Conservation (phyloP, 495 filamentous ascomycete species). For the Acidomyces sp. region DNA sequence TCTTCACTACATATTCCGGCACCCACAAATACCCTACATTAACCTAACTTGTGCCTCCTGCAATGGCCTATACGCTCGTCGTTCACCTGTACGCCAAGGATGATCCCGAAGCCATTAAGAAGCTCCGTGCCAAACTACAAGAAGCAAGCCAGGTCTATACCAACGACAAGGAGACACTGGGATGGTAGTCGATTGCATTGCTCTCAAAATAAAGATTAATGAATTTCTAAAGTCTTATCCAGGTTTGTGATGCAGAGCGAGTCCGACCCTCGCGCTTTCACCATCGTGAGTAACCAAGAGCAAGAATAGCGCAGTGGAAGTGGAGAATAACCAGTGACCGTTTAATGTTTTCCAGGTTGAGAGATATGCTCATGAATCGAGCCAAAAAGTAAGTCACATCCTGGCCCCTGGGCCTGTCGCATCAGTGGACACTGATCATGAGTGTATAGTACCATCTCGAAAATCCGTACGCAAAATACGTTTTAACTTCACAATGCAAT, state of each 20-base stretch:
- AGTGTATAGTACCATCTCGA: slow-evolving; percentile 18
- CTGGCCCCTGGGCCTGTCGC: too few species aligned
- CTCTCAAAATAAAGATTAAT: neutral
- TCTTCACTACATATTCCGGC: too few species aligned
- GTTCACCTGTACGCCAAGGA: slow-evolving; percentile 53
- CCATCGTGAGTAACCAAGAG: slow-evolving; percentile 35
- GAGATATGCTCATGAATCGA: slow-evolving; percentile 45
- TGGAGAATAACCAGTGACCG: neutral
- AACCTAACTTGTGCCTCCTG: too few species aligned
- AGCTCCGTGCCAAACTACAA: slow-evolving; percentile 52
- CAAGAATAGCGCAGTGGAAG: neutral
- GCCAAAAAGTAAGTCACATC: slow-evolving; percentile 18
- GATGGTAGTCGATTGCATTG: slow-evolving; percentile 40
- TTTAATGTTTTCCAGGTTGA: slow-evolving; percentile 29
- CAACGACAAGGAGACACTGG: slow-evolving; percentile 52
- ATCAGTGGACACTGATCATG: neutral
- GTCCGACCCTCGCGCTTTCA: slow-evolving; percentile 50
- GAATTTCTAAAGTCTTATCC: too few species aligned
- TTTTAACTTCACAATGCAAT: neutral
- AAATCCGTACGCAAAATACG: slow-evolving; percentile 15
- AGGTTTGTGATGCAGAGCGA: slow-evolving; percentile 44
- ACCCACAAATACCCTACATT: too few species aligned
- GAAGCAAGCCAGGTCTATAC: slow-evolving; percentile 52
- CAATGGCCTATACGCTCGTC: slow-evolving; percentile 38
- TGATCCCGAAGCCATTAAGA: slow-evolving; percentile 43